phyloP scores from a whole-genome alignment of 768 basidiomycete genomes.

The Boletellus ananiceps region DNA sequence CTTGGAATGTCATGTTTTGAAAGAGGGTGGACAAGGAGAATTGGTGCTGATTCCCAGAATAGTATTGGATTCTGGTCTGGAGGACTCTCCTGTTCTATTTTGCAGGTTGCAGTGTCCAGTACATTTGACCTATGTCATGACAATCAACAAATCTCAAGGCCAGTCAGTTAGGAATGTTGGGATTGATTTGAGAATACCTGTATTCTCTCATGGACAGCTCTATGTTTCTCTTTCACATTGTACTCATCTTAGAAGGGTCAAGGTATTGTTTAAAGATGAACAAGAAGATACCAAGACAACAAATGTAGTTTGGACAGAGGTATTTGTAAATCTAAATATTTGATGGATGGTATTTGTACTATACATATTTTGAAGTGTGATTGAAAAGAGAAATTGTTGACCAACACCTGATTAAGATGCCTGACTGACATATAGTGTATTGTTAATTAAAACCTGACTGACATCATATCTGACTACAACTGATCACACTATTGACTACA shows the following conservation, averaged over 20 bases:
- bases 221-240: constrained; percentile 33
- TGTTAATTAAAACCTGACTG: too few relatives aligned
- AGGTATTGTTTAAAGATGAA: not conserved
- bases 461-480: too few relatives aligned
- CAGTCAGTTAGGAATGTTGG: constrained; percentile 33
- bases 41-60: constrained; percentile 30
- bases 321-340: not conserved
- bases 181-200: constrained; percentile 24
- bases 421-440: too few relatives aligned
- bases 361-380: too few relatives aligned
- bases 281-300: not conserved
- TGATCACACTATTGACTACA: too few relatives aligned
- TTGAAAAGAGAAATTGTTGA: too few relatives aligned
- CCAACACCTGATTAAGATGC: too few relatives aligned
- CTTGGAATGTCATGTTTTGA: constrained; percentile 23
- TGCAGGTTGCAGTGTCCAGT: constrained; percentile 29
- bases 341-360: too few relatives aligned
- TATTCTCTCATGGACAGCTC: constrained; percentile 36
- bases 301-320: not conserved
- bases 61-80: constrained; percentile 13
- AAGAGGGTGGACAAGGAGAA: constrained; percentile 5
- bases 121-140: constrained; percentile 34
- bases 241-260: not conserved
- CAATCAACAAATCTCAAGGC: constrained; percentile 39
- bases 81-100: constrained; percentile 23